phyloP scores from a whole-genome alignment of 768 basidiomycete species.

The Steccherinum ochraceum region DNA sequence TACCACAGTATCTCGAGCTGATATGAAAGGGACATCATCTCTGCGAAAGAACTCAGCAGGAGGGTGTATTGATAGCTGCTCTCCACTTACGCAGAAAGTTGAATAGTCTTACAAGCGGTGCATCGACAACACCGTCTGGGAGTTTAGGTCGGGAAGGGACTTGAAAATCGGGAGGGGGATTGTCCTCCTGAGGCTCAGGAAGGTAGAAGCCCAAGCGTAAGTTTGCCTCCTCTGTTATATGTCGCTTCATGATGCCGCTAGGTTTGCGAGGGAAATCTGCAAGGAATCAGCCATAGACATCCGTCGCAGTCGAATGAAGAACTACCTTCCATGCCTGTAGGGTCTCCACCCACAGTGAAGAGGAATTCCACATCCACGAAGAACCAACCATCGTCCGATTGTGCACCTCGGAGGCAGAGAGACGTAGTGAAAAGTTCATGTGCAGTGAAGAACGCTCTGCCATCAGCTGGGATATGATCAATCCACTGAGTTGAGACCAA shows the following conservation, averaged over 20 bases:
- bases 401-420: slow-evolving; percentile 66
- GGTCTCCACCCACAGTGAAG: slow-evolving; percentile 66
- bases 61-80: background rate
- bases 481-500: slow-evolving; percentile 13
- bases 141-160: slow-evolving; percentile 44
- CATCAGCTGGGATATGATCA: slow-evolving; percentile 66
- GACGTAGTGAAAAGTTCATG: slow-evolving; percentile 69
- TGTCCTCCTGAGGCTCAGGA: slow-evolving; percentile 36
- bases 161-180: slow-evolving; percentile 34
- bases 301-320: background rate
- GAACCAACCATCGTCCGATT: slow-evolving; percentile 77
- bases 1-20: slow-evolving; percentile 87
- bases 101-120: slow-evolving; percentile 78
- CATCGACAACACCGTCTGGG: slow-evolving; percentile 60
- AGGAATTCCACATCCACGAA: slow-evolving; percentile 74
- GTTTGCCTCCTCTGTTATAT: slow-evolving; percentile 71
- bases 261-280: slow-evolving; percentile 73
- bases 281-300: background rate
- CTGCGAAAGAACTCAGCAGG: slow-evolving; percentile 30
- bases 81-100: slow-evolving; percentile 78
- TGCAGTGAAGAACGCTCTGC: slow-evolving; percentile 72
- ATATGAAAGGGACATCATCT: slow-evolving; percentile 89
- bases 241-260: slow-evolving; percentile 51
- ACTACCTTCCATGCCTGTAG: slow-evolving; percentile 64
- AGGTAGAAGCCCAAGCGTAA: slow-evolving; percentile 60